A percentile compares a stretch with the other conserved stretches of the same genome.
Evolutionary conservation across 2,329 filamentous ascomycete species (phyloP).

Genomic region (Botrytis deweyae): DNA sequence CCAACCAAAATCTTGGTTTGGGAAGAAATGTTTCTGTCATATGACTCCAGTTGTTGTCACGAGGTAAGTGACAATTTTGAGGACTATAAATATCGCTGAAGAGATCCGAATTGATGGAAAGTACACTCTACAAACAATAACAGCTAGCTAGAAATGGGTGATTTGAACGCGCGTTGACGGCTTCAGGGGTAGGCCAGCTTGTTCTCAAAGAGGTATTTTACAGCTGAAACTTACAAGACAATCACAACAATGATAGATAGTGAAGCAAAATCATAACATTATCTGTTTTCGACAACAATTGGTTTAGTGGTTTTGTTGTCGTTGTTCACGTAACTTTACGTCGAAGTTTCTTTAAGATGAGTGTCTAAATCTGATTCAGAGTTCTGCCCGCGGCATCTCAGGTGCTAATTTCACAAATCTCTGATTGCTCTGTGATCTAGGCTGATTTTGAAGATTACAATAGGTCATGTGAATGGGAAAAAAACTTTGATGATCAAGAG

Average conservation of each 20-base stretch:
- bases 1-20: too few species aligned
- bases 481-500: neutral
- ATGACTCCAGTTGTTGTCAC: neutral
- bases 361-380: neutral
- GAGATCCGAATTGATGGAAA: rapidly evolving
- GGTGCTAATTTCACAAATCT: neutral
- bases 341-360: neutral
- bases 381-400: neutral
- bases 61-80: too few species aligned
- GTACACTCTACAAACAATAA: too few species aligned
- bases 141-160: too few species aligned
- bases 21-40: neutral
- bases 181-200: neutral
- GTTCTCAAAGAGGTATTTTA: neutral
- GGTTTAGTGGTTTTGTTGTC: rapidly evolving
- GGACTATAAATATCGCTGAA: too few species aligned
- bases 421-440: neutral
- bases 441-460: neutral
- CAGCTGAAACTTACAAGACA: neutral
- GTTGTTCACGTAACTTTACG: neutral
- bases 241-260: too few species aligned
- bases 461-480: rapidly evolving
- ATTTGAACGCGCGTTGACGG: too few species aligned
- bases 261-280: neutral
- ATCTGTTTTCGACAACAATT: neutral